A percentile compares a stretch with the other conserved stretches of the same genome.
Conservation (phyloP, 306 rosid species). For the Acacia confusa region DNA sequence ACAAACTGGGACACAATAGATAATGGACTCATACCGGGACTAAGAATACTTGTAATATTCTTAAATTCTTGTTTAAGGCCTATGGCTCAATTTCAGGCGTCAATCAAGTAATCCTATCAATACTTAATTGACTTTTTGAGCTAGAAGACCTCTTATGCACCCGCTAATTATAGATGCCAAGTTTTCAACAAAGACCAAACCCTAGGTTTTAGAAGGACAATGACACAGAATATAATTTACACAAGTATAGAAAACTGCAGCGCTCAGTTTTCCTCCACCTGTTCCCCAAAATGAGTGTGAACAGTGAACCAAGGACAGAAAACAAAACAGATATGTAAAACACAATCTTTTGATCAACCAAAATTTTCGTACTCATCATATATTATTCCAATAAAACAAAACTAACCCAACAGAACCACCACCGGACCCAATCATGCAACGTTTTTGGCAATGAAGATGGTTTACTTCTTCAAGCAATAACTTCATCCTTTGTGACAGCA, state of each 20-base stretch:
- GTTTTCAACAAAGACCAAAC: background rate
- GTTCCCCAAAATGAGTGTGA: conserved; percentile 17
- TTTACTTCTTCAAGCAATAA: conserved; percentile 81
- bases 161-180: background rate
- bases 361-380: conserved; percentile 14
- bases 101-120: background rate
- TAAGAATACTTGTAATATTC: background rate
- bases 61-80: background rate
- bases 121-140: background rate
- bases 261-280: background rate
- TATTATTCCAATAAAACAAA: conserved; percentile 31
- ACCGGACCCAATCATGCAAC: conserved; percentile 93
- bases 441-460: conserved; percentile 68
- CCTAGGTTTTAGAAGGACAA: background rate
- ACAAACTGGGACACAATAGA: too few species aligned
- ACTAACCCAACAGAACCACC: conserved; percentile 98
- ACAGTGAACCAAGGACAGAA: conserved; percentile 15
- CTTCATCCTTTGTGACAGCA: conserved; percentile 67
- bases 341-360: conserved; percentile 15
- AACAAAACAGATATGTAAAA: conserved; percentile 14
- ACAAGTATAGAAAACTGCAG: conserved; percentile 7
- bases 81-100: conserved; percentile 6
- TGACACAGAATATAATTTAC: conserved; percentile 10
- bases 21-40: background rate
- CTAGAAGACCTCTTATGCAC: background rate